phyloP scores from a whole-genome alignment of 441 rosid genomes.

The Croton setiger region DNA sequence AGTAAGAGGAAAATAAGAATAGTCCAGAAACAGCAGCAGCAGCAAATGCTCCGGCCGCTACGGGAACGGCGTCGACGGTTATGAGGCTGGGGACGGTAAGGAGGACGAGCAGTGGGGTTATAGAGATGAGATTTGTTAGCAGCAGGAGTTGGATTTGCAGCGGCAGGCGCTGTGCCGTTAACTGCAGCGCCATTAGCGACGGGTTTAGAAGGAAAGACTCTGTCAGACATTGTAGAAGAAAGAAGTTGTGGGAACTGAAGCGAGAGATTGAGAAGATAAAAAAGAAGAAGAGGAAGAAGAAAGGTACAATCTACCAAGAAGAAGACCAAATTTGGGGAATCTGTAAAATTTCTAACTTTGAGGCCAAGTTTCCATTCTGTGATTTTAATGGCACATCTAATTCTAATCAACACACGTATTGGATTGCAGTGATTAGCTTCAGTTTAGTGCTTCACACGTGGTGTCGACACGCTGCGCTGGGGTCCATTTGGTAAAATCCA shows the following conservation, averaged over 20 bases:
- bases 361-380: conserved; percentile 20
- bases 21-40: conserved; percentile 72
- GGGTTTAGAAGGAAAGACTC: conserved; percentile 64
- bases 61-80: conserved; percentile 49
- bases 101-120: conserved; percentile 45
- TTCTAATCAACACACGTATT: not conserved
- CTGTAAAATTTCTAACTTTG: conserved; percentile 19
- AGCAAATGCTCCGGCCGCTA: conserved; percentile 57
- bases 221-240: conserved; percentile 44
- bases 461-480: conserved; percentile 15
- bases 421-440: not conserved
- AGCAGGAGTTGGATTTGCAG: conserved; percentile 30
- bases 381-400: not conserved
- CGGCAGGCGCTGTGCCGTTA: conserved; percentile 27
- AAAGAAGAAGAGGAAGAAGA: not conserved
- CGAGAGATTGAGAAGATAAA: not conserved
- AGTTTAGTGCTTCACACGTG: conserved; percentile 16
- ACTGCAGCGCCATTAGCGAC: conserved; percentile 29
- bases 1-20: conserved; percentile 44
- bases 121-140: conserved; percentile 47
- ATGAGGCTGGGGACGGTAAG: conserved; percentile 75
- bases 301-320: not conserved
- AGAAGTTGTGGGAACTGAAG: conserved; percentile 1
- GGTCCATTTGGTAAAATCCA: conserved; percentile 12
- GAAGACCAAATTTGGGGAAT: conserved; percentile 32